Evolutionary conservation across 164 flowering plant genomes (phyloP).

Genomic region (Litsea cubeba): DNA sequence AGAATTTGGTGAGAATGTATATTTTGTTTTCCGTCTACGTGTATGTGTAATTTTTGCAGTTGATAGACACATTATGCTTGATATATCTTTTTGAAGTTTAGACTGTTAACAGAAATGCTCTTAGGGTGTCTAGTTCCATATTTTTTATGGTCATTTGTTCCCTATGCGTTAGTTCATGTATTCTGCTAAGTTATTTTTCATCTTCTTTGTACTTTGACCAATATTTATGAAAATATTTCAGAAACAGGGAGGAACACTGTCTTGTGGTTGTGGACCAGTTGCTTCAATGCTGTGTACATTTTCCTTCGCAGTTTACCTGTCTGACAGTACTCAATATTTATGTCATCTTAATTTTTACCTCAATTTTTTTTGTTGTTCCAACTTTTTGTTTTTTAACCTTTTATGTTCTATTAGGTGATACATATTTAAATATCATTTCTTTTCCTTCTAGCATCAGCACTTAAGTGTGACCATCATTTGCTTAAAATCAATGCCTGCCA

Average conservation of each 20-base stretch:
- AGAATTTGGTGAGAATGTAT: not conserved
- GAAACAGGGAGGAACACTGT: too few relatives aligned
- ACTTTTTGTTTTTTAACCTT: not conserved
- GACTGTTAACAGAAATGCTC: not conserved
- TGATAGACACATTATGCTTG: not conserved
- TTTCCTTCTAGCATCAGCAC: not conserved
- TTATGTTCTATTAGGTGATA: not conserved
- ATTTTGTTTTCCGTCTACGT: too few relatives aligned
- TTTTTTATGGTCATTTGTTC: too few relatives aligned
- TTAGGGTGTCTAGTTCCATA: too few relatives aligned
- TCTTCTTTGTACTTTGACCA: too few relatives aligned
- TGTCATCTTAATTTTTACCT: not conserved
- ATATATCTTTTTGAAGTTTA: not conserved
- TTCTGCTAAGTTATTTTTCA: too few relatives aligned
- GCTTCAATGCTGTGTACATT: too few relatives aligned
- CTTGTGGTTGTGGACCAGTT: too few relatives aligned
- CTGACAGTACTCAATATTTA: not conserved
- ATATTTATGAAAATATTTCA: too few relatives aligned
- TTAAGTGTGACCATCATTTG: constrained; percentile 1
- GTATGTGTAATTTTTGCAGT: not conserved
- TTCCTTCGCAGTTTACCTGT: not conserved
- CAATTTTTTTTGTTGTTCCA: not conserved
- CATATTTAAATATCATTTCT: not conserved
- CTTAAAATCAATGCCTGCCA: not conserved
- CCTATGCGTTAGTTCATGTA: too few relatives aligned